Evolutionary conservation across 768 basidiomycete genomes (phyloP).

Genomic region (Russula brevipes): DNA sequence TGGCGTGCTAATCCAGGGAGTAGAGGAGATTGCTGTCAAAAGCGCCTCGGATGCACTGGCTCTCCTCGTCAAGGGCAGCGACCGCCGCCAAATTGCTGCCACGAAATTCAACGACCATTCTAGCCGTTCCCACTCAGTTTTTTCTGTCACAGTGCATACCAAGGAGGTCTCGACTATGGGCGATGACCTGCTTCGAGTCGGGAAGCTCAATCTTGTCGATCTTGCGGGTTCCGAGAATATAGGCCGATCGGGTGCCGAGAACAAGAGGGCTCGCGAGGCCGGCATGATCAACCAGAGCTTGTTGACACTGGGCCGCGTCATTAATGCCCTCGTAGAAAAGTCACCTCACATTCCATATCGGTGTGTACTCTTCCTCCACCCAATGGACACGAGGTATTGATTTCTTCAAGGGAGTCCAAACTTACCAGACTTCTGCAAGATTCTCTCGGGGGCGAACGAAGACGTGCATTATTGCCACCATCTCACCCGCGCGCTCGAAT

Average conservation of each 20-base stretch:
- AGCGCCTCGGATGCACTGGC: slow-evolving; percentile 77
- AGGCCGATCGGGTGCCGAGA: slow-evolving; percentile 90
- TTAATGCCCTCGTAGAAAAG: slow-evolving; percentile 91
- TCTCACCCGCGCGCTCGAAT: slow-evolving; percentile 89
- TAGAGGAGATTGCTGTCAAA: slow-evolving; percentile 85
- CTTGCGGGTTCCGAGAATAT: slow-evolving; percentile 98
- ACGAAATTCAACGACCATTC: slow-evolving; percentile 98
- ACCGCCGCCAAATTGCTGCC: slow-evolving; percentile 86
- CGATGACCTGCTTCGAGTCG: slow-evolving; percentile 87
- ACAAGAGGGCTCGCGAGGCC: slow-evolving; percentile 91
- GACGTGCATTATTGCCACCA: slow-evolving; percentile 95
- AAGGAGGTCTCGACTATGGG: slow-evolving; percentile 75
- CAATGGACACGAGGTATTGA: not conserved
- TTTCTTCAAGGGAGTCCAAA: slow-evolving; percentile 74
- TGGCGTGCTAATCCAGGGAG: slow-evolving; percentile 89
- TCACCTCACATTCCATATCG: slow-evolving; percentile 92
- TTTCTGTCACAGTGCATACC: slow-evolving; percentile 91
- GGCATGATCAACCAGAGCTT: slow-evolving; percentile 99
- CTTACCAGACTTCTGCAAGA: slow-evolving; percentile 97
- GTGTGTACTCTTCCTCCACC: slow-evolving; percentile 37
- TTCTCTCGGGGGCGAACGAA: slow-evolving; percentile 97
- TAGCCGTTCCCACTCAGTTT: slow-evolving; percentile 95
- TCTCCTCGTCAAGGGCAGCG: slow-evolving; percentile 83
- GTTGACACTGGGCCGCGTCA: slow-evolving; percentile 93
- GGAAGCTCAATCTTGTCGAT: slow-evolving; percentile 96